These are phyloP conservation scores for Vicia faba DNA, from an alignment of 306 rosid species.

Conservation along the genomic window DNA sequence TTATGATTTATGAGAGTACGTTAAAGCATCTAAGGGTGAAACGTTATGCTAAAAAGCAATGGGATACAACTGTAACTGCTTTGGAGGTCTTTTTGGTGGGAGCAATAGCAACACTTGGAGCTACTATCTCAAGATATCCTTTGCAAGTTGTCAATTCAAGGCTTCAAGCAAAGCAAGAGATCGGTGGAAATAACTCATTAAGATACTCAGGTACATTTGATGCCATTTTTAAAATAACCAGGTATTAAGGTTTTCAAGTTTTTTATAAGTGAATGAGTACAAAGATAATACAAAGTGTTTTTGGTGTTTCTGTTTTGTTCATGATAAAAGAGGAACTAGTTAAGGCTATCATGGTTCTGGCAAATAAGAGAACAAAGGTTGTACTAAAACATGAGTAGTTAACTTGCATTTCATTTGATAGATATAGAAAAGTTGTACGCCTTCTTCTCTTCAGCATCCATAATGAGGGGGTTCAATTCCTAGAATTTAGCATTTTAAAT, in stretches of 20 bases:
- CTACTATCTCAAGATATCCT: conserved; percentile 75
- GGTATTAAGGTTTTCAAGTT: conserved; percentile 67
- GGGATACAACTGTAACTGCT: conserved; percentile 53
- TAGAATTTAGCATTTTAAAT: too few relatives aligned
- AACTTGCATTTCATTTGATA: conserved; percentile 23
- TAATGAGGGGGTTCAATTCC: too few relatives aligned
- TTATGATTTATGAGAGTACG: conserved; percentile 79
- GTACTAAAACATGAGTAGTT: conserved; percentile 30
- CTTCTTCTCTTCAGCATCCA: too few relatives aligned
- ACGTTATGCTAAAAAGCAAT: conserved; percentile 53
- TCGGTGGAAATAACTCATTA: conserved; percentile 67
- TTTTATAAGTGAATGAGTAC: conserved; percentile 90
- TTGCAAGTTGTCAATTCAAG: conserved; percentile 82
- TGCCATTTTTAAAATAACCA: conserved; percentile 74
- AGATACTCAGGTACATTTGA: conserved; percentile 85
- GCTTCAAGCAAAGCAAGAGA: conserved; percentile 90
- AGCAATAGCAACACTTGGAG: conserved; percentile 88
- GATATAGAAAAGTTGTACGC: conserved; percentile 33
- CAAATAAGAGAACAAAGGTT: conserved; percentile 45
- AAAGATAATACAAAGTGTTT: conserved; percentile 82
- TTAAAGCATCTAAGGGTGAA: conserved; percentile 61
- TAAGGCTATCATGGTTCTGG: conserved; percentile 54
- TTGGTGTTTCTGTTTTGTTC: conserved; percentile 81
- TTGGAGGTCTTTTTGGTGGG: conserved; percentile 74
- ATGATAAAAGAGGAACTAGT: conserved; percentile 84